A percentile compares a stretch with the other conserved stretches of the same genome.
Conservation (phyloP, 2,329 filamentous ascomycete genomes). For the Phaeosphaeriaceae sp. region DNA sequence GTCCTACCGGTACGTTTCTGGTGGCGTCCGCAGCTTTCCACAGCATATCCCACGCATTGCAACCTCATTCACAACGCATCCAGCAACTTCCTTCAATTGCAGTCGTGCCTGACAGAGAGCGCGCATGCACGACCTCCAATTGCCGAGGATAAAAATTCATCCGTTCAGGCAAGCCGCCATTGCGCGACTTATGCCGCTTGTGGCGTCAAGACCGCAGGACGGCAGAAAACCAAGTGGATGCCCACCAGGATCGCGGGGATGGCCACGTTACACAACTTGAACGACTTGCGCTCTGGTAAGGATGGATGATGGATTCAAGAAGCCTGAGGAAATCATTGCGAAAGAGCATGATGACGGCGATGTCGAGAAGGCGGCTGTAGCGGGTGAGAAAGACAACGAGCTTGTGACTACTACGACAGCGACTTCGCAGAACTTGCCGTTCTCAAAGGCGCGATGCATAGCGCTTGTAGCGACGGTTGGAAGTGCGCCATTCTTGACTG, state of each 20-base stretch:
- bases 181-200: slow-evolving; percentile 1
- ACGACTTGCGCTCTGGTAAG: background rate
- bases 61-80: background rate
- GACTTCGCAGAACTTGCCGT: slow-evolving; percentile 25
- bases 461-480: slow-evolving; percentile 37
- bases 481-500: slow-evolving; percentile 42
- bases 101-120: too few species aligned
- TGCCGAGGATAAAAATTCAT: slow-evolving; percentile 2
- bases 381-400: slow-evolving; percentile 8
- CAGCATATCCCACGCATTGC: too few species aligned
- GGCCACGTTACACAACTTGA: background rate
- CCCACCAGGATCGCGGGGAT: background rate
- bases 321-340: slow-evolving; percentile 6
- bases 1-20: too few species aligned
- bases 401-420: slow-evolving; percentile 10
- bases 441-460: slow-evolving; percentile 40
- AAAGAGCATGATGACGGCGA: slow-evolving; percentile 2
- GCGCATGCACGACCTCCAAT: background rate
- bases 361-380: slow-evolving; percentile 5
- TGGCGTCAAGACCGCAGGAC: background rate
- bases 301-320: slow-evolving; percentile 19
- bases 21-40: too few species aligned
- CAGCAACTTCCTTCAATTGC: too few species aligned
- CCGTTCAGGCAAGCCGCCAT: slow-evolving; percentile 1
- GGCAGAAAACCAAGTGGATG: background rate